Evolutionary conservation across 2,329 filamentous ascomycete genomes (phyloP).

Genomic region (Sporothrix pallida): DNA sequence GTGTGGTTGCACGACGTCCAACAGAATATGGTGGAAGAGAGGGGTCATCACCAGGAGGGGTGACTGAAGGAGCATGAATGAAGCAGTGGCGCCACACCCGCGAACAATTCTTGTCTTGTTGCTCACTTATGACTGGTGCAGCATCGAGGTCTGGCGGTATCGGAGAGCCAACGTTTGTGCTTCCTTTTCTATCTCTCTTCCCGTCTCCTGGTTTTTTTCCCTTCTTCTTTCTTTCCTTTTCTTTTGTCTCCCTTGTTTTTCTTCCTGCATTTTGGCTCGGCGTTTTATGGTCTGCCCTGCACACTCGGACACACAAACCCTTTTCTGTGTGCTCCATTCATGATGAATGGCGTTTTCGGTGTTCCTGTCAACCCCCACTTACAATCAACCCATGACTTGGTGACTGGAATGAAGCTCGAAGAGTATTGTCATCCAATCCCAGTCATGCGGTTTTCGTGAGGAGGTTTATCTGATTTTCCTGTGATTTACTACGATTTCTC

Average conservation of each 20-base stretch:
- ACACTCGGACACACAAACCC: background rate
- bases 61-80: background rate
- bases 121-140: background rate
- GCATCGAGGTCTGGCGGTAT: background rate
- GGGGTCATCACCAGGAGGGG: conserved; percentile 1
- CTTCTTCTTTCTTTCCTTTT: background rate
- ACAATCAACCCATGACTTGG: too few species aligned
- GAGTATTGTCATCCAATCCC: background rate
- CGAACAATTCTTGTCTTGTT: background rate
- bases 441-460: background rate
- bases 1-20: conserved; percentile 10
- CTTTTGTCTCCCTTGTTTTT: background rate
- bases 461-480: background rate
- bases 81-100: background rate
- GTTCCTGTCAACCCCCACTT: background rate
- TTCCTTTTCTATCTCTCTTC: background rate
- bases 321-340: background rate
- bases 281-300: conserved; percentile 5
- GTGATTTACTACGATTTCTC: background rate
- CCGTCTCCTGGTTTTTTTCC: background rate
- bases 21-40: conserved; percentile 5
- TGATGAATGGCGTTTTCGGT: conserved; percentile 18
- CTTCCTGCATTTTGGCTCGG: conserved; percentile 15
- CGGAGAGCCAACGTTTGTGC: background rate
- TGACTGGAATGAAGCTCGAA: background rate